phyloP scores from a whole-genome alignment of 2,329 filamentous ascomycete species.

The Nannizziopsis arthrosporioides region DNA sequence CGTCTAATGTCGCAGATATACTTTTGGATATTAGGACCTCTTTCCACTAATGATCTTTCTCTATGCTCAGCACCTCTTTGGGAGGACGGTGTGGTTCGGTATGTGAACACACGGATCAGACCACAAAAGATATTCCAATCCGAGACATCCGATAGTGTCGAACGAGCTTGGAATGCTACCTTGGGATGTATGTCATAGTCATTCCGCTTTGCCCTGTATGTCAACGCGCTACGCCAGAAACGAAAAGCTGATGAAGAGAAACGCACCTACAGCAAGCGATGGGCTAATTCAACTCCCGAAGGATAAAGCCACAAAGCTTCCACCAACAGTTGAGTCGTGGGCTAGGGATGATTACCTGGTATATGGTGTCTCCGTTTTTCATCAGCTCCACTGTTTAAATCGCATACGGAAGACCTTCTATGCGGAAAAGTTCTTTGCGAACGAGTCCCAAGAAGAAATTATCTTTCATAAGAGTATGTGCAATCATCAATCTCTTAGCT shows the following conservation, averaged over 20 bases:
- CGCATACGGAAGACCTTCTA: conserved; percentile 14
- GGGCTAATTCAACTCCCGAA: conserved; percentile 10
- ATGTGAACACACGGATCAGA: conserved; percentile 11
- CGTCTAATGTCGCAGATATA: not conserved
- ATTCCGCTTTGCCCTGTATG: not conserved
- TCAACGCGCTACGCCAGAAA: not conserved
- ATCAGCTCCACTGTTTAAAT: conserved; percentile 15
- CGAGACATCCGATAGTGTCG: conserved; percentile 12
- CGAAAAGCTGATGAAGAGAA: not conserved
- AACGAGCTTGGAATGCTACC: conserved; percentile 11
- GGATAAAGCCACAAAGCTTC: conserved; percentile 1
- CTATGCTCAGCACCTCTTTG: conserved; percentile 7
- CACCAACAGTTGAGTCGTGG: conserved; percentile 9
- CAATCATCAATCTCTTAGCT: not conserved
- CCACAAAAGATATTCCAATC: conserved; percentile 13
- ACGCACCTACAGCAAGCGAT: conserved; percentile 5
- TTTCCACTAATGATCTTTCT: not conserved
- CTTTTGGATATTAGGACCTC: not conserved
- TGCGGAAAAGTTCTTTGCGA: conserved; percentile 12
- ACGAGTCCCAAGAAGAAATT: conserved; percentile 10
- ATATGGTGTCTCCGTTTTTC: conserved; percentile 13
- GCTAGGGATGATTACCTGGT: conserved; percentile 9
- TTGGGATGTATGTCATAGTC: conserved; percentile 7
- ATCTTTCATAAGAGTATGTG: conserved; percentile 14
- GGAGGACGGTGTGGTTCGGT: conserved; percentile 12